These are phyloP conservation scores for Cystofilobasidium bisporidii DNA, from an alignment of 768 basidiomycete species.

Conservation along the genomic window DNA sequence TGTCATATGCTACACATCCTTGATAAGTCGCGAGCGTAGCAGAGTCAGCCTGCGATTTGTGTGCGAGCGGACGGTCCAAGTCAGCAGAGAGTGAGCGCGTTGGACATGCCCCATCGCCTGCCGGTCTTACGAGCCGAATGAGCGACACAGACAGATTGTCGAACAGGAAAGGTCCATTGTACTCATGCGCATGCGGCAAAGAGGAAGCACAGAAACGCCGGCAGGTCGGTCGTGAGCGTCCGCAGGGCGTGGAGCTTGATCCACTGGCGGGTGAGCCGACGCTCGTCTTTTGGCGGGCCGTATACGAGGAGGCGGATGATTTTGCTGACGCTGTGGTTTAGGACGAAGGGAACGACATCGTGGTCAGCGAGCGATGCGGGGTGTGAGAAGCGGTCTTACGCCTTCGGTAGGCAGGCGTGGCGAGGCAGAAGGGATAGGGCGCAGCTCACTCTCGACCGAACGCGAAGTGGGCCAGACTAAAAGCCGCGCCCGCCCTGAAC, in stretches of 20 bases:
- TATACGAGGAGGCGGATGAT: conserved; percentile 10
- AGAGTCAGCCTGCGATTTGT: too few relatives aligned
- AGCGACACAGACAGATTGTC: too few relatives aligned
- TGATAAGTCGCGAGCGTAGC: too few relatives aligned
- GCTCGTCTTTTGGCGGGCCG: conserved; percentile 6
- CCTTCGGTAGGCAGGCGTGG: too few relatives aligned
- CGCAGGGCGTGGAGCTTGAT: conserved; percentile 7
- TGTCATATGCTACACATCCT: too few relatives aligned
- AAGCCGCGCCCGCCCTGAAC: not conserved
- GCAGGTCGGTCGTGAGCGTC: conserved; percentile 4
- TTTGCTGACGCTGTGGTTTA: not conserved
- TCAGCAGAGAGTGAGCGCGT: too few relatives aligned
- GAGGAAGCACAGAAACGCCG: conserved; percentile 4
- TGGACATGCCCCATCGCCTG: too few relatives aligned
- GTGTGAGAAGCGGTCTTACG: not conserved
- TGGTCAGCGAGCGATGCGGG: not conserved
- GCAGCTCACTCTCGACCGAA: not conserved
- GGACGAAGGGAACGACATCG: not conserved
- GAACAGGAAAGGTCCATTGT: too few relatives aligned
- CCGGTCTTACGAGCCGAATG: too few relatives aligned
- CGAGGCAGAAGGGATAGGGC: not conserved
- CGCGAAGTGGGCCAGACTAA: conserved; percentile 2
- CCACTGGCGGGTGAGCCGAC: not conserved
- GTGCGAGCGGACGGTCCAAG: too few relatives aligned
- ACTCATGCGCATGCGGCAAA: not conserved